Percentiles rank a stretch among this genome's conserved stretches.
Conservation (phyloP, 1,284 basidiomycete genomes). For the Ustilago hordei region DNA sequence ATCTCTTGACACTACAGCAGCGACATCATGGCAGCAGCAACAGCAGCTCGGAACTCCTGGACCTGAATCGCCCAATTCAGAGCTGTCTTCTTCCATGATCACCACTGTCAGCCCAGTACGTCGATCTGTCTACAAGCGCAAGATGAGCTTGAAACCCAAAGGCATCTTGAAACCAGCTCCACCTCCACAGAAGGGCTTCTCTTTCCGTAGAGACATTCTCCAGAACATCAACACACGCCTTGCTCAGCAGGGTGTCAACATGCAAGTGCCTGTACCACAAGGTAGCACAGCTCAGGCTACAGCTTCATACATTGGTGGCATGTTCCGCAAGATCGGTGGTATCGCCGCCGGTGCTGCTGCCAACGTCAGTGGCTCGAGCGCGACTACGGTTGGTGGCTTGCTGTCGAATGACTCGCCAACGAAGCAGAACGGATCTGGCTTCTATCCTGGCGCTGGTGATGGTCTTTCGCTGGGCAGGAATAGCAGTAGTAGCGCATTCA, state of each 20-base stretch:
- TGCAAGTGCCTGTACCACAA: slow-evolving; percentile 62
- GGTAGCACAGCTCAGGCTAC: slow-evolving; percentile 51
- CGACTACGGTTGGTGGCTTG: slow-evolving; percentile 22
- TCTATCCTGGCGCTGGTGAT: neutral
- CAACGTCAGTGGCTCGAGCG: slow-evolving; percentile 38
- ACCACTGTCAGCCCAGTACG: slow-evolving; percentile 41
- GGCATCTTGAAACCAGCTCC: slow-evolving; percentile 64
- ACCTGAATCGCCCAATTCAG: slow-evolving; percentile 12
- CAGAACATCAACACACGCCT: slow-evolving; percentile 64
- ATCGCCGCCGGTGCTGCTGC: slow-evolving; percentile 53
- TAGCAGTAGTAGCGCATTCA: slow-evolving; percentile 6
- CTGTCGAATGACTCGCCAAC: slow-evolving; percentile 24
- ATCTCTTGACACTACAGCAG: slow-evolving; percentile 13
- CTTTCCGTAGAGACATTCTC: slow-evolving; percentile 62
- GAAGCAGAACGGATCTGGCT: slow-evolving; percentile 12
- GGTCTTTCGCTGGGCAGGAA: slow-evolving; percentile 13
- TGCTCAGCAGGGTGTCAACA: slow-evolving; percentile 66
- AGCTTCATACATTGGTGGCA: slow-evolving; percentile 56
- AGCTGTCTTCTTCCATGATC: slow-evolving; percentile 32
- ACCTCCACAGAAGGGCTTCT: slow-evolving; percentile 60
- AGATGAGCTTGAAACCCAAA: slow-evolving; percentile 40
- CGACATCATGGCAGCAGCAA: slow-evolving; percentile 10
- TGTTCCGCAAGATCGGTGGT: slow-evolving; percentile 59
- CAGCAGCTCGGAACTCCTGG: slow-evolving; percentile 7
- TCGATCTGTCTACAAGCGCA: slow-evolving; percentile 51